phyloP scores from a whole-genome alignment of 768 basidiomycete species.

The Lactifluus echinatus region DNA sequence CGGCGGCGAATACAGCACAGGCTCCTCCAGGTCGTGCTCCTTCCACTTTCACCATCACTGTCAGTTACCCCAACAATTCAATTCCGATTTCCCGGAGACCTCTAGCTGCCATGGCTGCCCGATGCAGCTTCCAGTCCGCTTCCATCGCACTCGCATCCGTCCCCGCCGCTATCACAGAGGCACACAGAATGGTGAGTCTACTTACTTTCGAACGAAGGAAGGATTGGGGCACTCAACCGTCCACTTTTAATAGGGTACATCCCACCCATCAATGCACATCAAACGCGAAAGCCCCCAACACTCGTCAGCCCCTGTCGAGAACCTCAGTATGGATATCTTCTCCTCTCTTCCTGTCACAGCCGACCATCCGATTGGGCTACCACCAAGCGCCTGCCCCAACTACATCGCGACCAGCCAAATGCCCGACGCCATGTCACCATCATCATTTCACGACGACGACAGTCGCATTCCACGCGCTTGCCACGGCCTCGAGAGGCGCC shows the following conservation, averaged over 20 bases:
- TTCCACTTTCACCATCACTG: neutral
- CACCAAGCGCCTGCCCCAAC: conserved; percentile 1
- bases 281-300: neutral
- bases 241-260: neutral
- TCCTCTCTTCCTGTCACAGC: neutral
- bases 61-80: neutral
- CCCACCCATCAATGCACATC: neutral
- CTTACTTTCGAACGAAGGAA: too few species aligned
- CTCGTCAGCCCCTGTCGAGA: neutral
- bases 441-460: neutral
- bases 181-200: neutral
- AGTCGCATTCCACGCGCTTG: neutral
- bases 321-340: neutral
- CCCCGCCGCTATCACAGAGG: neutral
- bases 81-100: neutral
- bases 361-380: neutral
- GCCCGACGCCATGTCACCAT: neutral
- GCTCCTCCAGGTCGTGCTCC: neutral
- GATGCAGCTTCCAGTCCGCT: neutral
- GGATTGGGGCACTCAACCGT: neutral
- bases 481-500: conserved; percentile 8
- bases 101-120: neutral
- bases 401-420: conserved; percentile 3
- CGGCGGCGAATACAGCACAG: neutral
- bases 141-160: neutral